Conservation (phyloP, 805 yeast species). For the Wickerhamomyces subpelliculosus region DNA sequence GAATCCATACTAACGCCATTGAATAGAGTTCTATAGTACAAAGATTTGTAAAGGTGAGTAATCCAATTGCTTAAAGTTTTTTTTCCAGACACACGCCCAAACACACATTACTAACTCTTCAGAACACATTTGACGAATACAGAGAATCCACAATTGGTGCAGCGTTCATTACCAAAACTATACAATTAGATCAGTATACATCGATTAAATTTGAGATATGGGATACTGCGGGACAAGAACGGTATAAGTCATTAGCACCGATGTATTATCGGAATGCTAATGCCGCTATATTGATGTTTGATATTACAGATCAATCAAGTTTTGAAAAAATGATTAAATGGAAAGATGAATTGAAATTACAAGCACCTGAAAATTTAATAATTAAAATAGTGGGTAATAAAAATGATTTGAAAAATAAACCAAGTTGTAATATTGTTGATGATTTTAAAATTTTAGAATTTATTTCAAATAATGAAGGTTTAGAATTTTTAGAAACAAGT, state of each 20-base stretch:
- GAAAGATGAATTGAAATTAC: slow-evolving; percentile 87
- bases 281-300: slow-evolving; percentile 85
- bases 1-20: too few relatives aligned
- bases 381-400: slow-evolving; percentile 89
- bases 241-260: slow-evolving; percentile 77
- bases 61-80: too few relatives aligned
- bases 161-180: slow-evolving; percentile 84
- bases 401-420: slow-evolving; percentile 41
- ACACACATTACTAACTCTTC: too few relatives aligned
- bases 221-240: slow-evolving; percentile 96
- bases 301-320: slow-evolving; percentile 64
- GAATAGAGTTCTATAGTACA: slow-evolving; percentile 73
- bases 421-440: slow-evolving; percentile 17
- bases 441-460: too few relatives aligned
- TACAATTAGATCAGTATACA: slow-evolving; percentile 37
- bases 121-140: slow-evolving; percentile 64
- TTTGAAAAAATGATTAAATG: slow-evolving; percentile 77
- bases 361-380: slow-evolving; percentile 65
- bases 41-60: slow-evolving; percentile 72
- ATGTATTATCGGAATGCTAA: slow-evolving; percentile 79
- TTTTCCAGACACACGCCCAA: too few relatives aligned
- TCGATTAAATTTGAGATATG: slow-evolving; percentile 43
- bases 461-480: too few relatives aligned
- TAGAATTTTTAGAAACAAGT: slow-evolving; percentile 17
- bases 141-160: slow-evolving; percentile 98